These are phyloP conservation scores for Cryomyces minteri DNA, from an alignment of 495 filamentous ascomycete genomes.

Conservation along the genomic window DNA sequence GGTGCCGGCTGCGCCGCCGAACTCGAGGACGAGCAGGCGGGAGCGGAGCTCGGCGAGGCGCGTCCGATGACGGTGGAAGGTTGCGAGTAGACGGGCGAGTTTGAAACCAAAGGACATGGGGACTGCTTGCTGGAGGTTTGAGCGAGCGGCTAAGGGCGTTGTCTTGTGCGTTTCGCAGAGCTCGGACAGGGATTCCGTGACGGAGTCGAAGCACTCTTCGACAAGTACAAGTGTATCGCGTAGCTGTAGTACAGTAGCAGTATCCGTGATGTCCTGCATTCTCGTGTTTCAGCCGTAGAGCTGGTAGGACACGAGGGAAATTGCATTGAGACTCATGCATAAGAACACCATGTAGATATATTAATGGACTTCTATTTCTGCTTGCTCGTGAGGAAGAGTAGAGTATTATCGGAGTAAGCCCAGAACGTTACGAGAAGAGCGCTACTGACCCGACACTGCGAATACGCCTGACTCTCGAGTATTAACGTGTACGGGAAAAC, in stretches of 20 bases:
- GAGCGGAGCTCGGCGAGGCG: slow-evolving; percentile 6
- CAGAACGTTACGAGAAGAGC: too few species aligned
- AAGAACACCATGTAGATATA: too few species aligned
- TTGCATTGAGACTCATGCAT: too few species aligned
- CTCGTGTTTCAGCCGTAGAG: too few species aligned
- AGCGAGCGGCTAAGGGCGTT: slow-evolving; percentile 8
- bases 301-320: too few species aligned
- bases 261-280: slow-evolving; percentile 8
- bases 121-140: slow-evolving; percentile 10
- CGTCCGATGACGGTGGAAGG: slow-evolving; percentile 8
- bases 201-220: slow-evolving; percentile 1
- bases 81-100: slow-evolving; percentile 9
- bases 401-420: too few species aligned
- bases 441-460: too few species aligned
- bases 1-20: slow-evolving; percentile 12
- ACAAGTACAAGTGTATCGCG: slow-evolving; percentile 7
- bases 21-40: slow-evolving; percentile 10
- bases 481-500: too few species aligned
- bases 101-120: slow-evolving; percentile 15
- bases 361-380: too few species aligned
- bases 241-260: slow-evolving; percentile 8
- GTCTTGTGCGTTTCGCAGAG: slow-evolving; percentile 6
- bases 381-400: too few species aligned
- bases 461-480: too few species aligned
- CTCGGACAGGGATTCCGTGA: neutral